Evolutionary conservation across 2,329 filamentous ascomycete species (phyloP), one percentile per base, ranked within the genome.

Genomic region (Alternaria brassicicola): DNA sequence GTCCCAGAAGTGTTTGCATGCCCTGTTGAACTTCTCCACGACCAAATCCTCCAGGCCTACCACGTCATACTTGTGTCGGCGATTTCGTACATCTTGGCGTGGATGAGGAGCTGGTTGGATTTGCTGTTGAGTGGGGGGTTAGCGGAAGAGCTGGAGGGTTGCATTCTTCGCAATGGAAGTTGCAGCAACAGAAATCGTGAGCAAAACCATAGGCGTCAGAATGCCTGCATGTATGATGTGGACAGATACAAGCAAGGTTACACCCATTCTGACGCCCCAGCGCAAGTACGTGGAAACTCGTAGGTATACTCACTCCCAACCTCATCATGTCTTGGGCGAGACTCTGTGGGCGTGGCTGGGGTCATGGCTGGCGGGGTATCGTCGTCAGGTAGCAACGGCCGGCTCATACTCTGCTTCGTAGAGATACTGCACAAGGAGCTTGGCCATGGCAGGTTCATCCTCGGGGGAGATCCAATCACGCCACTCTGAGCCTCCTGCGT

Each of bases 11-110:
- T 25, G 5, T 1, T 21, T 2, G 46, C 45, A 51, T 3, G 38
- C 39, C 12, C 23, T 7, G 1, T 5, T 17, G n/a, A 51, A 56
- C 17, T 56, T 56, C 12, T 56, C 31, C 0, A 2, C 1, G 3
- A 23, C 36, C 1, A 57, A 42, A 1, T 45, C 50, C 19, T 57
- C 54, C 3, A 57, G 30, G 1, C 50, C 49, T 0, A 6, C 12
- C 1, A 48, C 49, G 17, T 49, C 7, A 23, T 53, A 57, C 4
- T 58, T 54, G n/a, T 54, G n/a, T 58, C 55, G 8, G 43, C 36
- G 2, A 54, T 28, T 2, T 46, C 50, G 17, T 54, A 58, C 19
- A 58, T 28, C 4, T 49, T 30, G n/a, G 35, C 17, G 12, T 54
- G 50, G 1, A 31, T 5, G 9, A 46, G 4, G 17, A 55, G 46